These are phyloP conservation scores for Mercurialis annua DNA, from an alignment of 345 rosid species.

Conservation along the genomic window DNA sequence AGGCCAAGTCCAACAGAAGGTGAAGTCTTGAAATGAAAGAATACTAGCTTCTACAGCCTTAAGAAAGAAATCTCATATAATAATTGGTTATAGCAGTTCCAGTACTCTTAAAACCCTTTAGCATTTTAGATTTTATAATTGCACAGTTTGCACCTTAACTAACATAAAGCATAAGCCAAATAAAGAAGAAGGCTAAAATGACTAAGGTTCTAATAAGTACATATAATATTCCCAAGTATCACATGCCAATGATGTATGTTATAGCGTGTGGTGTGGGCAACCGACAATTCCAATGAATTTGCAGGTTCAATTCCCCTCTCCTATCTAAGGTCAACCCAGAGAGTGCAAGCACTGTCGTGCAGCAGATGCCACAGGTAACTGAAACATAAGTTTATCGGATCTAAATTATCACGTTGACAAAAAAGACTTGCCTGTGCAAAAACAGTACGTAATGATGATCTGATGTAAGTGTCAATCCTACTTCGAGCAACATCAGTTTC, in stretches of 20 bases:
- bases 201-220: neutral
- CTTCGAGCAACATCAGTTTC: conserved; percentile 81
- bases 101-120: neutral
- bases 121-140: neutral
- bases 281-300: neutral
- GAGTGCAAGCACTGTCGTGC: neutral
- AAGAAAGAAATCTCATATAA: neutral
- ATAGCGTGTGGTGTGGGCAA: neutral
- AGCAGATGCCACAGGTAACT: conserved; percentile 12
- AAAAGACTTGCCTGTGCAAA: conserved; percentile 91
- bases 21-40: neutral
- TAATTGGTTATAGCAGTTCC: neutral
- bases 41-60: neutral
- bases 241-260: neutral
- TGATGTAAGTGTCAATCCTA: conserved; percentile 90
- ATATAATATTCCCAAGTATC: neutral
- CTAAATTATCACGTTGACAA: neutral
- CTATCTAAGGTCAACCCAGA: neutral
- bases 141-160: neutral
- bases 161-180: neutral
- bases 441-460: conserved; percentile 91
- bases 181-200: neutral
- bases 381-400: neutral
- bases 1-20: neutral
- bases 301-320: neutral